Evolutionary conservation across 176 grass and related monocot species (phyloP), one percentile per base, ranked within the genome.

Genomic region (Bonia amplexicaulis): DNA sequence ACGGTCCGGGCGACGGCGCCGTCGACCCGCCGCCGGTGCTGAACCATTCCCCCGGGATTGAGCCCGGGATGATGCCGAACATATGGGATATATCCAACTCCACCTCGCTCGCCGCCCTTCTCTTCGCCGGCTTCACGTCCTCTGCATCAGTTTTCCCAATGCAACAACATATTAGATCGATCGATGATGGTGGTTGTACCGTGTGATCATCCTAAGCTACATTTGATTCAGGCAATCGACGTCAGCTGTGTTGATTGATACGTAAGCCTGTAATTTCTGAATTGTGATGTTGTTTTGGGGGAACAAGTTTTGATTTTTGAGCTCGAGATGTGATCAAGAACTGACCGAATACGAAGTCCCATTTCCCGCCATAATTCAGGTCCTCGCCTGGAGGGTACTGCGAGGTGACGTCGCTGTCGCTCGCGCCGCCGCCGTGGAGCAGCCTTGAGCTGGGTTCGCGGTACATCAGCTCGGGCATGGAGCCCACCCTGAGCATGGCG

Each of bases 401-500:
- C 3, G 88, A 76, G 71, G 48, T n/a, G 51, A 77, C 81, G 66
- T 84, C 77, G 17, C 71, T 53, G 55, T 69, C 81, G 84, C 61
- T 62, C 1, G 22, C 19, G n/a, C 55, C 25, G 42, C 37, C 64
- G 35, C 63, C 64, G 41, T 69, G 66, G 17, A 15, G 19, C 41
- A 72, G 55, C 55, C 70, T 59, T 19, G 85, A 69, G n/a, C 5
- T 31, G 6, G 80, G 68, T 0, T 87, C 84, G 27, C 54, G 31
- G 42, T 76, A 74, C 20, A 84, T 41, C 48, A 90, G 81, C 31
- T 84, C 85, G 9, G 91, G 91, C 87, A 90, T 86, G 84, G 88
- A 87, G 29, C 65, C 78, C 2, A 66, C 71, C 48, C 73, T 82
- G 64, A 84, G 53, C 88, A 85, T 67, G 67, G 5, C 10, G 6